Evolutionary conservation across 208 protist genomes (phyloP).

Genomic region (Strigomonas oncopelti): DNA sequence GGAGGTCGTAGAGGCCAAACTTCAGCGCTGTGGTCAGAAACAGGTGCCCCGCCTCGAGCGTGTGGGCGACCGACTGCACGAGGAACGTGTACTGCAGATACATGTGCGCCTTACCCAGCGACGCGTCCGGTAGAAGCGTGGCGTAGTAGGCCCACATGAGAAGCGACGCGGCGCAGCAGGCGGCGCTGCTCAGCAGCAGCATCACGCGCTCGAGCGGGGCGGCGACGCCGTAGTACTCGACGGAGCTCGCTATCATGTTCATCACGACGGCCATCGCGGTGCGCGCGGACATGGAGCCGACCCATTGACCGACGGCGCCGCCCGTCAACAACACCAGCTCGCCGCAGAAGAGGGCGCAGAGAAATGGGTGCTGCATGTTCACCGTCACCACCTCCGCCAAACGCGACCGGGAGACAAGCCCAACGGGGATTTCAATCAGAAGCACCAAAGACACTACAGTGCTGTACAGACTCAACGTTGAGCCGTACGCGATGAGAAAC

Average conservation of each 20-base stretch:
- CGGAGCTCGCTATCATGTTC: neutral
- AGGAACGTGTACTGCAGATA: neutral
- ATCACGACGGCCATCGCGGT: neutral
- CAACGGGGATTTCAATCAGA: neutral
- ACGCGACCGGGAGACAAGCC: neutral
- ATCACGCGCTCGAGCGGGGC: conserved; percentile 14
- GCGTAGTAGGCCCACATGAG: conserved; percentile 74
- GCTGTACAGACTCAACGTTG: neutral
- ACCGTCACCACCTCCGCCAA: conserved; percentile 1
- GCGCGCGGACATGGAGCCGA: neutral
- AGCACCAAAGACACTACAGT: neutral
- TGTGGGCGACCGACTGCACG: conserved; percentile 2
- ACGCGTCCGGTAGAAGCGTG: conserved; percentile 18
- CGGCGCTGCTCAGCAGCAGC: neutral
- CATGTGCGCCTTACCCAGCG: neutral
- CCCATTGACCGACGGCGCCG: neutral
- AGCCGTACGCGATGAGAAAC: conserved; percentile 1
- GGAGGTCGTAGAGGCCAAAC: neutral
- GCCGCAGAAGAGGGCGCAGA: neutral
- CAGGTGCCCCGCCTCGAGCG: conserved; percentile 5
- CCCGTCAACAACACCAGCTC: neutral
- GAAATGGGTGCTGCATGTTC: neutral
- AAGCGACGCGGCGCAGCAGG: conserved; percentile 15
- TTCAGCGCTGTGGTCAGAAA: neutral
- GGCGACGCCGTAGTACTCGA: neutral